Base-by-base conservation (phyloP, 257 asterid genomes). In the Fraxinus americana region DNA sequence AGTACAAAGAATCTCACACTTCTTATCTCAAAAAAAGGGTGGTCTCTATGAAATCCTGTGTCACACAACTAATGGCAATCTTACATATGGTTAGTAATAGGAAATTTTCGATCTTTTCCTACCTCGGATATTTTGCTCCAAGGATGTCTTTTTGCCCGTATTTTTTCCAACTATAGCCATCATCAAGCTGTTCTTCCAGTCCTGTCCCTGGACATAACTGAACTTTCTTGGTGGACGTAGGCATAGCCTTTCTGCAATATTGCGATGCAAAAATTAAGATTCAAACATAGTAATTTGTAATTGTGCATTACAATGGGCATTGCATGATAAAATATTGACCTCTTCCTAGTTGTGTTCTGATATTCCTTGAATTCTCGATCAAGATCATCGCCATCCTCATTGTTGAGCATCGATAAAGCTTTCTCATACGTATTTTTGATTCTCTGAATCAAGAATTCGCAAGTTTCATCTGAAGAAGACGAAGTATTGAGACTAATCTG, bases 101-200 rank as follows among this genome's bases (percentile, higher is more conserved):
- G 52, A 17, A 75, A 4, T 19, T 27, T 5, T 34, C 50, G 4
- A 43, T 43, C 17, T 11, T 43, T 43, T 43, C 50, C 11, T 39
- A 92, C 98, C 98, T 91, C 5, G 98, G 98, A 88, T 91, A 72
- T 68, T 85, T 91, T 19, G 97, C 95, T 76, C 98, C 93, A 71
- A 88, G 94, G 74, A 94, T 94, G 77, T 92, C 97, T 80, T 94
- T 94, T 78, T 94, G 97, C 9, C 98, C 98, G 48, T 94, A 94
- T 80, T 94, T 94, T 61, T 97, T 89, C 98, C 98, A 94, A 71
- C 80, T 79, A 65, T 76, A 88, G 67, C 97, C 97, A 66, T 94
- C 97, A 39, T 88, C 97, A 1, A 87, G 85, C 39, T 84, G 87
- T 13, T 93, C 92, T 81, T 92, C 97, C 23, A 85, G 39, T 70